Percentiles rank a stretch among this genome's conserved stretches.
These are phyloP conservation scores for Skeletonema costatum DNA, from an alignment of 108 stramenopile genomes.

Conservation along the genomic window DNA sequence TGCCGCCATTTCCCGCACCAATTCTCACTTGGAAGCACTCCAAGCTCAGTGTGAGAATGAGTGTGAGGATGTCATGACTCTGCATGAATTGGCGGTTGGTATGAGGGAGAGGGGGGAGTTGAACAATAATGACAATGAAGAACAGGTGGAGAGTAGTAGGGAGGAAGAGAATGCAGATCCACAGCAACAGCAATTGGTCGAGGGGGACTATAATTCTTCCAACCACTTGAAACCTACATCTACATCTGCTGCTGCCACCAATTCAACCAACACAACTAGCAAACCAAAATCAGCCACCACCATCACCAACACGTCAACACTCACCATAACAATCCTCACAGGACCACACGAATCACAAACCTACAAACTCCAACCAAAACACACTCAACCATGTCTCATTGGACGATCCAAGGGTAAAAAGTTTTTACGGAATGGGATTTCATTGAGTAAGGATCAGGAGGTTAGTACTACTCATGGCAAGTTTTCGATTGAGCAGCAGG, in stretches of 20 bases:
- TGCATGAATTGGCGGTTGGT: slow-evolving; percentile 54
- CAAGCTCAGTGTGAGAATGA: slow-evolving; percentile 53
- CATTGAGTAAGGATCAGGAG: slow-evolving; percentile 73
- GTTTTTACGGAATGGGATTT: slow-evolving; percentile 72
- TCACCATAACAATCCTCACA: slow-evolving; percentile 42
- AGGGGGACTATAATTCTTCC: too few relatives aligned
- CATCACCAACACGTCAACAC: neutral
- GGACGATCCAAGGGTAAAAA: slow-evolving; percentile 82
- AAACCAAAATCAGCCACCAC: neutral
- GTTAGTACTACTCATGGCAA: slow-evolving; percentile 86
- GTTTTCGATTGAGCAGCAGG: slow-evolving; percentile 45
- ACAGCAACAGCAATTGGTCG: neutral
- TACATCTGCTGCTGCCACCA: neutral
- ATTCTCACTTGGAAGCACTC: slow-evolving; percentile 42
- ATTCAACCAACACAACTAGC: neutral
- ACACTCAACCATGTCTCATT: slow-evolving; percentile 49
- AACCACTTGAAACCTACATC: neutral
- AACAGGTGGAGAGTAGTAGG: neutral
- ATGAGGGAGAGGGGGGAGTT: slow-evolving; percentile 17
- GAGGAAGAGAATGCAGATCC: slow-evolving; percentile 36
- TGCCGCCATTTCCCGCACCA: slow-evolving; percentile 44
- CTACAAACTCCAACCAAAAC: slow-evolving; percentile 48
- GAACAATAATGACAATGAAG: neutral
- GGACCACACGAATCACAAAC: slow-evolving; percentile 62
- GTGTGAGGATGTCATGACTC: slow-evolving; percentile 49